Evolutionary conservation across 2,329 filamentous ascomycete species (phyloP).

Genomic region (Hypomyces perniciosus): DNA sequence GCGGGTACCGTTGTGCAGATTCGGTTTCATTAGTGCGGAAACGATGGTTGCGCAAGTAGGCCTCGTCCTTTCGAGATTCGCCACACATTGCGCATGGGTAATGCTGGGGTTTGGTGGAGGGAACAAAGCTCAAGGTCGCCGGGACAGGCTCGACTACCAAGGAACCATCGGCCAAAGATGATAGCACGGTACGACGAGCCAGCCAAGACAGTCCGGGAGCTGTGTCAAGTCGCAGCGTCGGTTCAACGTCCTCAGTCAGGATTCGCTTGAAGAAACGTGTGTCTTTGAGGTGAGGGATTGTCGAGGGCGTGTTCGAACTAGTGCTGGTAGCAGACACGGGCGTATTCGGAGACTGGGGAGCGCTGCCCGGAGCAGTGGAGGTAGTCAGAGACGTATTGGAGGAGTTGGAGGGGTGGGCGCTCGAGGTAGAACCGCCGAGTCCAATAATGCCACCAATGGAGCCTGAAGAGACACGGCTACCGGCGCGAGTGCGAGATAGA

Average conservation of each 20-base stretch:
- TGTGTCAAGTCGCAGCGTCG: conserved; percentile 80
- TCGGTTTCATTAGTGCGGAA: conserved; percentile 86
- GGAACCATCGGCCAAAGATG: conserved; percentile 75
- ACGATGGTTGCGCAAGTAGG: conserved; percentile 73
- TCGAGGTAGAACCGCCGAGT: conserved; percentile 41
- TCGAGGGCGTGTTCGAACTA: conserved; percentile 31
- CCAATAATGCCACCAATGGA: conserved; percentile 51
- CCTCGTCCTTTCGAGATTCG: conserved; percentile 65
- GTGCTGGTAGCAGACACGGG: conserved; percentile 48
- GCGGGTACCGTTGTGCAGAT: conserved; percentile 78
- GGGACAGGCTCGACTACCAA: conserved; percentile 87
- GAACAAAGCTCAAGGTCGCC: conserved; percentile 44
- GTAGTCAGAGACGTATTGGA: conserved; percentile 55
- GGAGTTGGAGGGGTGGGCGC: conserved; percentile 48
- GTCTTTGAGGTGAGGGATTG: conserved; percentile 68
- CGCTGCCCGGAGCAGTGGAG: conserved; percentile 40
- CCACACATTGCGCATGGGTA: conserved; percentile 84
- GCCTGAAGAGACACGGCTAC: conserved; percentile 65
- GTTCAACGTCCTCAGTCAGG: conserved; percentile 86
- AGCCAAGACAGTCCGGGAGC: conserved; percentile 93
- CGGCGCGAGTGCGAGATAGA: conserved; percentile 54
- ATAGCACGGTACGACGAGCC: conserved; percentile 76
- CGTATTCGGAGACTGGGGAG: conserved; percentile 54
- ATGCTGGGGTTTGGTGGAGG: conserved; percentile 46
- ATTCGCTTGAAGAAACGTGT: conserved; percentile 91